These are phyloP conservation scores for Sutorius australiensis DNA, from an alignment of 768 basidiomycete species.

Conservation along the genomic window DNA sequence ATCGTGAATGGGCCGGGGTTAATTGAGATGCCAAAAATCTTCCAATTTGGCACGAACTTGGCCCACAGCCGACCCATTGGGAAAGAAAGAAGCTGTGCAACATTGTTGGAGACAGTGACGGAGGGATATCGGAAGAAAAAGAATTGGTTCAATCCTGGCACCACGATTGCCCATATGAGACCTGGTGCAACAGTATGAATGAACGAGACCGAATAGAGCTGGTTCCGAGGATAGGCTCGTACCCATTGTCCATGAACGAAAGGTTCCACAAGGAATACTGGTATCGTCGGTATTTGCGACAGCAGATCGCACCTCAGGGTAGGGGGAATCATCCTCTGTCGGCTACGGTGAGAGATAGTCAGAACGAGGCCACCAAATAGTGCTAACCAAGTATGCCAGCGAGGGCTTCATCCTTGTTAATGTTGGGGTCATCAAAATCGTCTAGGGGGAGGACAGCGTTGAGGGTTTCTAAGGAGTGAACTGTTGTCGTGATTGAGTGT, in stretches of 20 bases:
- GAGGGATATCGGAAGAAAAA: conserved; percentile 69
- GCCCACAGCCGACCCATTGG: conserved; percentile 68
- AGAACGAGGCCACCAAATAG: background rate
- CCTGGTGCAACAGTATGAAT: conserved; percentile 11
- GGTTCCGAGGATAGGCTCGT: background rate
- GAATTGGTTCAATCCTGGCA: conserved; percentile 76
- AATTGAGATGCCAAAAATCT: conserved; percentile 53
- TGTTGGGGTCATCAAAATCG: conserved; percentile 38
- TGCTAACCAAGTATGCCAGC: conserved; percentile 25
- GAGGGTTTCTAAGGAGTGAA: conserved; percentile 1
- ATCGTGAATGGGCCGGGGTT: conserved; percentile 80
- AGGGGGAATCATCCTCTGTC: conserved; percentile 73
- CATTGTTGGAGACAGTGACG: conserved; percentile 43
- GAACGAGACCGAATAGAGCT: background rate
- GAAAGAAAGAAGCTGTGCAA: conserved; percentile 71
- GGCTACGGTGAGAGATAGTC: conserved; percentile 13
- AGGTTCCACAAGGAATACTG: conserved; percentile 54
- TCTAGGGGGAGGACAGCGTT: conserved; percentile 7
- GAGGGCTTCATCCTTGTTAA: conserved; percentile 28
- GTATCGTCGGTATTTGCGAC: conserved; percentile 72
- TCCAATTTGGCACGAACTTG: conserved; percentile 44
- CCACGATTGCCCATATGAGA: conserved; percentile 53
- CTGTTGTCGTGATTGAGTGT: background rate
- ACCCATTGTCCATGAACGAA: conserved; percentile 63
- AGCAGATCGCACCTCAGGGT: conserved; percentile 78